Base-by-base conservation (phyloP, 176 grass and related monocot genomes). In the Oryza meridionalis region DNA sequence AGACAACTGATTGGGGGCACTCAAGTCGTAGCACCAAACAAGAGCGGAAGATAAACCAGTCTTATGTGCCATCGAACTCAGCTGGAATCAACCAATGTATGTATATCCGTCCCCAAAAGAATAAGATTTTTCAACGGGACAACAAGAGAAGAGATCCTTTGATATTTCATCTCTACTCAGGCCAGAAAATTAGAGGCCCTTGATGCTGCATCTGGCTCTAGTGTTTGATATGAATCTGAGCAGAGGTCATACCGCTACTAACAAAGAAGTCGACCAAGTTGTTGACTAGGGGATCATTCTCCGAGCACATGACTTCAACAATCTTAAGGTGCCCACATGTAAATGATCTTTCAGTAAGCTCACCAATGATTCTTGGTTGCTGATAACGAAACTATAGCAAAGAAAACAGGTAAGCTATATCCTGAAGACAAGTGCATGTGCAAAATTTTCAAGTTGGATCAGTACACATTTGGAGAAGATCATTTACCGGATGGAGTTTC, bases 281-380 rank as follows among this genome's bases (percentile, higher is more conserved):
- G 22, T 50, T 17, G 17, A 72, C 4, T 67, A 53, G 6, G 3
- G 33, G 22, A 29, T 66, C 31, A 66, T 11, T 35, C 51, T n/a
- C 6, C 1, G 2, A 53, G 67, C 67, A 83, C 44, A 72, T 31
- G 67, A 88, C 72, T 43, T 83, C 12, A 78, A 78, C 16, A 55
- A 65, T 25, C 58, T 53, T 4, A 65, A 84, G 86, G 1, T 84
- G 55, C 11, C 55, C 32, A 67, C 74, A 88, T 26, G 53, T 78
- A 49, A 88, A 88, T 6, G 55, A 88, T 55, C 43, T 66, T 31
- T 73, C 65, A 66, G 72, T 9, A 22, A 53, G 72, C 21, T 72
- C 66, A 1, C 73, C 80, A 53, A 46, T 22, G 29, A 82, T 53
- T 53, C 50, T 53, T 53, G 2, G 50, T 17, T 53, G 50, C 14